phyloP scores from a whole-genome alignment of 2,329 filamentous ascomycete genomes.

The Xylaria sp. region DNA sequence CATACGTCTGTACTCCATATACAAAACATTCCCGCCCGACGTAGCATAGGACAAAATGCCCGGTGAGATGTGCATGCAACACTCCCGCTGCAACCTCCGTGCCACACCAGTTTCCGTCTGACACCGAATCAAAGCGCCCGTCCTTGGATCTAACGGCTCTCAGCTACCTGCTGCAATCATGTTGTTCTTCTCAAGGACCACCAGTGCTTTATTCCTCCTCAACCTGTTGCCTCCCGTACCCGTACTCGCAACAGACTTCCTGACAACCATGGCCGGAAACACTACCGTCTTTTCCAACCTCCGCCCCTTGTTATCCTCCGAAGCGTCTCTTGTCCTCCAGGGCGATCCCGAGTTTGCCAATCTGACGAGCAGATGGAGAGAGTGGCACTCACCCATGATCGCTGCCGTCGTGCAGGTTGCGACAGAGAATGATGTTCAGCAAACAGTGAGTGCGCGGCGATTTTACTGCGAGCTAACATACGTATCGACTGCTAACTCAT shows the following conservation, averaged over 20 bases:
- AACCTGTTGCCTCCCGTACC: background rate
- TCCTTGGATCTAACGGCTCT: background rate
- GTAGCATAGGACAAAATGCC: background rate
- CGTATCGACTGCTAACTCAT: background rate
- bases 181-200: background rate
- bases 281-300: constrained; percentile 5
- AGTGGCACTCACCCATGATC: constrained; percentile 36
- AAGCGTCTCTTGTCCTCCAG: constrained; percentile 12
- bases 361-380: constrained; percentile 37
- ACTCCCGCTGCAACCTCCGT: constrained; percentile 1
- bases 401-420: constrained; percentile 41
- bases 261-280: constrained; percentile 10
- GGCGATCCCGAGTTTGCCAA: constrained; percentile 17
- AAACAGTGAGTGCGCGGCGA: constrained; percentile 35
- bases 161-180: background rate
- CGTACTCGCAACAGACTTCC: background rate
- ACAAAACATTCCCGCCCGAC: constrained; percentile 2
- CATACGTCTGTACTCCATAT: background rate
- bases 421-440: constrained; percentile 41
- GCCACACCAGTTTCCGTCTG: background rate
- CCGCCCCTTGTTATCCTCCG: constrained; percentile 16
- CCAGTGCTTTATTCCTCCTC: background rate
- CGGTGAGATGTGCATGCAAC: constrained; percentile 1
- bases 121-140: background rate
- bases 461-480: background rate